phyloP scores from a whole-genome alignment of 2,329 filamentous ascomycete species.

The Proliferodiscus dingleyae region DNA sequence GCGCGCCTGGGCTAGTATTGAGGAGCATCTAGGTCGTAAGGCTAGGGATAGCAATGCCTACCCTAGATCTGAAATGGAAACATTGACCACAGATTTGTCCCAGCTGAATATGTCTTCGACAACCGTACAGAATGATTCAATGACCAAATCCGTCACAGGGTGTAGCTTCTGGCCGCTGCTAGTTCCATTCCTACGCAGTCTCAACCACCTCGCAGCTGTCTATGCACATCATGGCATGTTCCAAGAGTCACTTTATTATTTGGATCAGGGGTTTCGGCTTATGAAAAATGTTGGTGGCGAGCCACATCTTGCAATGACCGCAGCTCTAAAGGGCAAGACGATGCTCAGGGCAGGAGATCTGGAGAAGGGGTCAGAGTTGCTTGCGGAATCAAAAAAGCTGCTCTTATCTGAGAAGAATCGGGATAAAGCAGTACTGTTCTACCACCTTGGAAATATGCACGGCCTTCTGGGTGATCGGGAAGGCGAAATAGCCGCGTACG shows the following conservation, averaged over 20 bases:
- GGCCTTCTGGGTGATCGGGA: constrained; percentile 42
- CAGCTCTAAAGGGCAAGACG: constrained; percentile 51
- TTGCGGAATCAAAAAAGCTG: constrained; percentile 48
- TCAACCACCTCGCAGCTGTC: constrained; percentile 69
- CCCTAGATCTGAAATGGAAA: constrained; percentile 22
- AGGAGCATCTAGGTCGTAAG: constrained; percentile 20
- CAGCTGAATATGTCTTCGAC: constrained; percentile 32
- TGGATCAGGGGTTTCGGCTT: constrained; percentile 76
- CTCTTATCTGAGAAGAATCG: constrained; percentile 44
- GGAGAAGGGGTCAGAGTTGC: constrained; percentile 51
- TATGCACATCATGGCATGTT: constrained; percentile 84
- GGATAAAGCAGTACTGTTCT: constrained; percentile 45
- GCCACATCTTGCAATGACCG: constrained; percentile 46
- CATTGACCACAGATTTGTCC: constrained; percentile 30
- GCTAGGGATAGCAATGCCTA: not conserved
- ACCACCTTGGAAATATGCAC: constrained; percentile 51
- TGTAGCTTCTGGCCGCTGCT: constrained; percentile 78
- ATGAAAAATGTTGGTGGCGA: constrained; percentile 39
- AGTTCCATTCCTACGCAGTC: constrained; percentile 63
- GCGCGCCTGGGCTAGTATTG: constrained; percentile 35
- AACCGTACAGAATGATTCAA: constrained; percentile 36
- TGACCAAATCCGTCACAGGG: constrained; percentile 39
- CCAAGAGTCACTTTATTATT: constrained; percentile 82
- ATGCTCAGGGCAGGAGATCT: constrained; percentile 54
- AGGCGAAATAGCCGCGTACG: constrained; percentile 44